Conservation (phyloP, 2,329 filamentous ascomycete genomes). For the Blastomyces parvus region DNA sequence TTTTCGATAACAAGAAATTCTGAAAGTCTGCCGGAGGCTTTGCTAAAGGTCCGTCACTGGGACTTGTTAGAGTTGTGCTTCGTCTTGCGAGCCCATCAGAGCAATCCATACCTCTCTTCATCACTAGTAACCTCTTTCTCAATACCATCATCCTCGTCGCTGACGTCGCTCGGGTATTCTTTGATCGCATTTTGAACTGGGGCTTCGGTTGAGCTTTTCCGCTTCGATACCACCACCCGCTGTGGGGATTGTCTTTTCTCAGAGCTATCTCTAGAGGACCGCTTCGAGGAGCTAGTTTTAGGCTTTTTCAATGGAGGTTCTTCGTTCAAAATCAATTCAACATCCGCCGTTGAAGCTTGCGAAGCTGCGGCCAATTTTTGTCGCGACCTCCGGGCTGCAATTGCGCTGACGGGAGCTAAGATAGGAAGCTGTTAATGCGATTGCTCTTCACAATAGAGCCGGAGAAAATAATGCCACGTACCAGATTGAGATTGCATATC, state of each 20-base stretch:
- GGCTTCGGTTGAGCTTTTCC: constrained; percentile 12
- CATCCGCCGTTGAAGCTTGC: constrained; percentile 20
- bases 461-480: background rate
- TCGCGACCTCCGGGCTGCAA: constrained; percentile 36
- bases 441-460: background rate
- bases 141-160: constrained; percentile 5
- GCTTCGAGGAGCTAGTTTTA: constrained; percentile 23
- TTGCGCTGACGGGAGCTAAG: constrained; percentile 28
- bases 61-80: background rate
- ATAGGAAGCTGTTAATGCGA: background rate
- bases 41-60: constrained; percentile 26
- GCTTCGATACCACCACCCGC: constrained; percentile 12
- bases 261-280: constrained; percentile 11
- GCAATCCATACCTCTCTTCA: constrained; percentile 4
- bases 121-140: constrained; percentile 4
- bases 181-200: background rate
- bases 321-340: constrained; percentile 15
- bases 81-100: background rate
- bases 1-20: constrained; percentile 34
- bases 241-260: constrained; percentile 9
- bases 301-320: constrained; percentile 31
- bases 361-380: constrained; percentile 23
- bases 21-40: constrained; percentile 25
- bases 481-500: constrained; percentile 11
- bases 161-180: background rate